Evolutionary conservation across 352 stramenopile genomes (phyloP), one percentile per base, ranked within the genome.

Genomic region (Phytophthora boehmeriae): DNA sequence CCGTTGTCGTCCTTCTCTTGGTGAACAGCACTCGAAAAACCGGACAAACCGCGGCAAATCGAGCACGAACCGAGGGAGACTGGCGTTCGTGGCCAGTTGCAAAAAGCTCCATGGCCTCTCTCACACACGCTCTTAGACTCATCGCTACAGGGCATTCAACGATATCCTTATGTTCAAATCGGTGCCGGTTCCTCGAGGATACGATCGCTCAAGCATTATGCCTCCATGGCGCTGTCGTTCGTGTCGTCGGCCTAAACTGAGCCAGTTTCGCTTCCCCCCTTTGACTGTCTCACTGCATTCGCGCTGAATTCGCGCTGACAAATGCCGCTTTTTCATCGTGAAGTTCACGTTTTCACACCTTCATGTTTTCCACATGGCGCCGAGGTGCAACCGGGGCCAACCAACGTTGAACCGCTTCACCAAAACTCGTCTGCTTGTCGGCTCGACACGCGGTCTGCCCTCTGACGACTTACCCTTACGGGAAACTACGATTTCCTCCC

Each of bases 41-140:
- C 39, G 19, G 20, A 32, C 17, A 52, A 34, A 20, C 34, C 51
- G 27, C 25, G 39, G 28, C 58, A 68, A 72, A 72, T 68, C 58
- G 44, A 58, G 14, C 14, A 48, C 35, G 55, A 70, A 61, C 13
- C 14, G 38, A 17, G 38, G 38, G 35, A 60, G 9, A 52, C 45
- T 63, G 49, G 63, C 58, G 63, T 68, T 59, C 28, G 42, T 10
- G 20, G 25, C 58, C 63, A 72, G 36, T 58, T 72, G 57, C 39
- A 38, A 14, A 22, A 36, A 6, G 25, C 25, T 30, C 25, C 25
- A 30, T 30, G 25, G 25, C 25, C 6, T 6, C 25, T 30, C 25
- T 30, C 25, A 30, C 25, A 30, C 25, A 8, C 25, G 25, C 3
- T n/a, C n/a, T 6, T 30, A 30, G 25, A 30, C 25, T 30, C 25